Base-by-base conservation (phyloP, 305 asterid species). In the Fraxinus sp. region DNA sequence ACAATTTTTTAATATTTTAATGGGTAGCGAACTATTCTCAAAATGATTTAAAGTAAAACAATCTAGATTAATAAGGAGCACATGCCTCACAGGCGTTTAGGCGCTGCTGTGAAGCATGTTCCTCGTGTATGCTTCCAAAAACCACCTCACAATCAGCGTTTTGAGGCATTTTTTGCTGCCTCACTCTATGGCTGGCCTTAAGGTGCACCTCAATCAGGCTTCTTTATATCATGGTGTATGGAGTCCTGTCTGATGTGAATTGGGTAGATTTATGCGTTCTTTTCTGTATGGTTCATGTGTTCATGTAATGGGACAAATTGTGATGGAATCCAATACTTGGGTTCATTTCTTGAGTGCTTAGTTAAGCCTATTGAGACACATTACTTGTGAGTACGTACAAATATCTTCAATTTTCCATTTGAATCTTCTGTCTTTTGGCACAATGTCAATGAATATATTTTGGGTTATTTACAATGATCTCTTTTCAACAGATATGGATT, bases 401-500 rank as follows among this genome's bases (percentile, higher is more conserved):
- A 73, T 74, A 9, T 55, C 37, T 70, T 20, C 32, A 75, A 14
- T n/a, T 55, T 76, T 83, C 52, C 72, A 59, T 68, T 84, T 70
- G 28, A 20, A 80, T 87, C 79, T 70, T 79, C 83, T 76, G 74
- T 62, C 37, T 13, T 46, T 72, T 13, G 6, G n/a, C 74, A 70
- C 30, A 41, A 28, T 32, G 33, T 68, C 75, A 11, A 28, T 68
- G 20, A 68, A 3, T 28, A 28, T 41, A 77, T 37, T 80, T 62
- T 77, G 85, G 81, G 49, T 78, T 68, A 78, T 43, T 73, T 76
- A 83, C 62, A 36, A 71, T 77, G 70, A 52, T 81, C 4, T 81
- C 73, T 82, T 82, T 77, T 78, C 78, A 77, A 79, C 97, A 93
- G 98, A 84, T 88, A 70, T 79, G 92, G 95, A 62, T 83, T 89